Base-by-base conservation (phyloP, 495 filamentous ascomycete genomes). In the Hypoxylon intermedium region DNA sequence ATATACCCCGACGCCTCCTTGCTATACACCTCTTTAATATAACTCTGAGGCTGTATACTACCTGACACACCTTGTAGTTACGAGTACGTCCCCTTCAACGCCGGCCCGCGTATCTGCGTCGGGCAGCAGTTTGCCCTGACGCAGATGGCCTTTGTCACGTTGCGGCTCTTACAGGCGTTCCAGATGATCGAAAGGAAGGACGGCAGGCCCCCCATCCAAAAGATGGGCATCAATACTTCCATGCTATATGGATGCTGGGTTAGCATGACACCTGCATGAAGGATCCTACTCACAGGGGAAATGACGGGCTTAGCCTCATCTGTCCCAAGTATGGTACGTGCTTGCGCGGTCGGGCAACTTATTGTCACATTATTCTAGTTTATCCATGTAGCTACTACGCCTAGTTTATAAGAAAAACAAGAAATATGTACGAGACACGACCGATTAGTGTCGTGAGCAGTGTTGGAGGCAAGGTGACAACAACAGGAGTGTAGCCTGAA, bases 71-170 rank as follows among this genome's bases (percentile, higher is more conserved):
- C 6, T 1, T 7, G n/a, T 21, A 80, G 78, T 5, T 87, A 79
- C 82, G 79, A 84, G 41, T 89, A 83, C 64, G 55, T 88, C 28
- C 86, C 87, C 0, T 89, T 89, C 59, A 82, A 81, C 44, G 85
- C 85, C 0, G 85, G 86, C 0, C 85, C 86, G 0, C 75, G 86
- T n/a, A 85, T 87, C 36, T 87, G 78, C 76, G 75, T 73, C 19
- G 81, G 80, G 12, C 79, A 84, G 67, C 79, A 82, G 53, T 85
- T 86, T 59, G 85, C 84, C 0, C 69, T 87, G 23, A 85, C 80
- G 1, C 82, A 88, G 69, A 77, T 83, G n/a, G 70, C 71, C 1
- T 83, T 81, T 48, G 82, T 85, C 0, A 65, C 86, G 21, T 82
- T 85, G 26, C 72, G 82, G 24, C 75, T 91, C 31, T 67, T 89